Conservation (phyloP, 331 rosid species). For the Malus hybrid region DNA sequence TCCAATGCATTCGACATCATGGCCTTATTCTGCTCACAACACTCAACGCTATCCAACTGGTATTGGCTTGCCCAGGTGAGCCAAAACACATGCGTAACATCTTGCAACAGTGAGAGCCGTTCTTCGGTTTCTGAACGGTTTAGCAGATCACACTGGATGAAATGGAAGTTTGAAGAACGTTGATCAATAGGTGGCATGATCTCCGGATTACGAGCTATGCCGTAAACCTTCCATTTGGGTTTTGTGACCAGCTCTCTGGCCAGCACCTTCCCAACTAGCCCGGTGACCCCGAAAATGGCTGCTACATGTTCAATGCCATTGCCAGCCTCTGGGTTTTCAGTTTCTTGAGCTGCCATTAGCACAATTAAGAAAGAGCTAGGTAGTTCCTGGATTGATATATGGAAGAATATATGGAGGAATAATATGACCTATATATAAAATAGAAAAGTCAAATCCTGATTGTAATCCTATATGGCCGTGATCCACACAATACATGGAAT, state of each 20-base stretch:
- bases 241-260: conserved; percentile 38
- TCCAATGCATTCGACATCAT: conserved; percentile 72
- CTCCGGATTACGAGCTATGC: conserved; percentile 63
- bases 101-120: conserved; percentile 41
- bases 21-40: conserved; percentile 54
- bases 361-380: not conserved
- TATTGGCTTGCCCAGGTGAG: conserved; percentile 88
- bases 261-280: conserved; percentile 74
- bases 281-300: conserved; percentile 85
- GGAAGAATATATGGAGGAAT: too few relatives aligned
- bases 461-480: too few relatives aligned
- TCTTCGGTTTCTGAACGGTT: conserved; percentile 46
- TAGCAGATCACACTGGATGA: conserved; percentile 75
- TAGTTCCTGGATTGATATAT: too few relatives aligned
- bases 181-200: conserved; percentile 15
- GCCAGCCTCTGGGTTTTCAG: not conserved
- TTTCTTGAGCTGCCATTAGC: conserved; percentile 34
- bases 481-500: too few relatives aligned
- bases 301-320: conserved; percentile 41
- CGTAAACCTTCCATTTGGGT: conserved; percentile 78
- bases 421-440: too few relatives aligned
- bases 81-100: conserved; percentile 87
- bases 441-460: too few relatives aligned
- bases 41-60: conserved; percentile 46
- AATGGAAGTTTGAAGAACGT: conserved; percentile 43